Evolutionary conservation across 2,329 filamentous ascomycete genomes (phyloP).

Genomic region (Tolypocladium tropicale): DNA sequence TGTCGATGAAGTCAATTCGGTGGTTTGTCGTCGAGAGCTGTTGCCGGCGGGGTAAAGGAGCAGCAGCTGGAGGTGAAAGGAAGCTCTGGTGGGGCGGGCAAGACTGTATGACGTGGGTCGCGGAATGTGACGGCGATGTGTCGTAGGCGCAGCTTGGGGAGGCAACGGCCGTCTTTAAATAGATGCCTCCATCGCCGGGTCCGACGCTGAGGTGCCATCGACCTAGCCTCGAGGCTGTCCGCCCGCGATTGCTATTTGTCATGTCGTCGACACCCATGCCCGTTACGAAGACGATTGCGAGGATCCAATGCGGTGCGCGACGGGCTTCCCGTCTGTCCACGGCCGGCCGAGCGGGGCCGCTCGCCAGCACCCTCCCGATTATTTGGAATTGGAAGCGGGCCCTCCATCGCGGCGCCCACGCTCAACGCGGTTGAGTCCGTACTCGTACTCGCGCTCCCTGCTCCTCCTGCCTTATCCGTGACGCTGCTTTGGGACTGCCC

Average conservation of each 20-base stretch:
- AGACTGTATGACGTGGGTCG: constrained; percentile 16
- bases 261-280: not conserved
- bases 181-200: not conserved
- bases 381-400: not conserved
- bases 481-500: not conserved
- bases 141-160: not conserved
- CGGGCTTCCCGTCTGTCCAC: not conserved
- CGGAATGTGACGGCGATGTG: not conserved
- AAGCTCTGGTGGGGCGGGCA: constrained; percentile 12
- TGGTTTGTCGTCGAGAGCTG: not conserved
- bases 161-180: not conserved
- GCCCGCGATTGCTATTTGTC: not conserved
- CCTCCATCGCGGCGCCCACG: not conserved
- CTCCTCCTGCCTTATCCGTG: not conserved
- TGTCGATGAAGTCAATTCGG: not conserved
- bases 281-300: not conserved
- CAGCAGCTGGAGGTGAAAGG: not conserved
- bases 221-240: not conserved
- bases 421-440: not conserved
- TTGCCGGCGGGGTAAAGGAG: constrained; percentile 13
- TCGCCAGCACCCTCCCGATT: not conserved
- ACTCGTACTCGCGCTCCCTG: not conserved
- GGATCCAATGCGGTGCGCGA: not conserved
- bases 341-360: not conserved
- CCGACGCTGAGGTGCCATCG: not conserved